phyloP scores from a whole-genome alignment of 1,284 basidiomycete genomes.

The Tremellales sp. region DNA sequence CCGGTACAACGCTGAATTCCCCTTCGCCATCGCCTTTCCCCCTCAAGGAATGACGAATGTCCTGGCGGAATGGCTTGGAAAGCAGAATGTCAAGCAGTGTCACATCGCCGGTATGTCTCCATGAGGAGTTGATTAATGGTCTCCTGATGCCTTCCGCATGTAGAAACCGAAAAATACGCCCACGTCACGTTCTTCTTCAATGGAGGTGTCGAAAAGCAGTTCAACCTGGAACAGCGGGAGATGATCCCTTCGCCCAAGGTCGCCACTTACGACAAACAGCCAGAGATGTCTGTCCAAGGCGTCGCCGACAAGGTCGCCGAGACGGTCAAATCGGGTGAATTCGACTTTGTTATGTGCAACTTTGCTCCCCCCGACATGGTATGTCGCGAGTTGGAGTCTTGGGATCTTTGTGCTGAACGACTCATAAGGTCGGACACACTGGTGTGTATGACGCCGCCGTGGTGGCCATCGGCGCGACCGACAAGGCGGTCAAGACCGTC shows the following conservation, averaged over 20 bases:
- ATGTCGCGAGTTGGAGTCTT: conserved; percentile 11
- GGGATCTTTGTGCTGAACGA: background rate
- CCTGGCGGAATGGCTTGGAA: conserved; percentile 79
- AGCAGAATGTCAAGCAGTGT: conserved; percentile 71
- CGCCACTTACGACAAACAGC: conserved; percentile 81
- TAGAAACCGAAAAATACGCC: conserved; percentile 90
- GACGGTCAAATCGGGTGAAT: conserved; percentile 62
- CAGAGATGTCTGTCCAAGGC: conserved; percentile 77
- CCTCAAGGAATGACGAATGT: conserved; percentile 87
- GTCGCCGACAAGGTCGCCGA: conserved; percentile 87
- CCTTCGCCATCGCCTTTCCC: conserved; percentile 80
- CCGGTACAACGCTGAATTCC: conserved; percentile 82
- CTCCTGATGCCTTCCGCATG: background rate
- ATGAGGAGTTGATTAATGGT: background rate
- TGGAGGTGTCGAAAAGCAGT: conserved; percentile 87
- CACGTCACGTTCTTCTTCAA: conserved; percentile 98
- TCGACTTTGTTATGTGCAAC: conserved; percentile 92
- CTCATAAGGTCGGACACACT: conserved; percentile 72
- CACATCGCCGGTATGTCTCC: conserved; percentile 67
- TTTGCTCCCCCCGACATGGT: conserved; percentile 95
- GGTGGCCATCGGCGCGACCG: conserved; percentile 73
- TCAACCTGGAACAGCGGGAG: conserved; percentile 71
- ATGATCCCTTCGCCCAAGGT: conserved; percentile 87
- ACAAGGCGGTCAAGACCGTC: conserved; percentile 77
- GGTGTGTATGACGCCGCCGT: conserved; percentile 84